Base-by-base conservation (phyloP, 2,329 filamentous ascomycete genomes). In the Xylariaceae sp. region DNA sequence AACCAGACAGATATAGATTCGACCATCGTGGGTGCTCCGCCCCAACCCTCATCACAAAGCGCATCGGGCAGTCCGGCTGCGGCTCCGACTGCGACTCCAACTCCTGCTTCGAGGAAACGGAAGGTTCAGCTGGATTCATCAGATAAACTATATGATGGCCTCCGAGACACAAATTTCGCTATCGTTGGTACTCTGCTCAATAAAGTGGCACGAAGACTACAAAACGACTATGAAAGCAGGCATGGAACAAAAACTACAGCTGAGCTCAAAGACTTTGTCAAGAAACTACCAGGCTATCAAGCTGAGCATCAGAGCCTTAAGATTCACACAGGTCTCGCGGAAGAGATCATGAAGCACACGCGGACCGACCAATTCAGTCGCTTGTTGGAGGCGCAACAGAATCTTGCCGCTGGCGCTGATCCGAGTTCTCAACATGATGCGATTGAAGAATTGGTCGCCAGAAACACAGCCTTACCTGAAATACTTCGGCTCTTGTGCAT, bases 331-430 rank as follows among this genome's bases (percentile, higher is more conserved):
- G 88, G 87, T 7, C 78, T 99, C 40, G 90, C 91, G 1, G 94
- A 97, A 70, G 92, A 96, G 58, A 94, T 99, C 47, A 91, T 95
- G 76, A 94, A 95, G 64, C 83, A 90, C 61, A 99, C 94, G 1
- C 82, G 89, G 44, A 87, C 89, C 15, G 92, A 97, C 62, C 81
- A 88, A 49, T 99, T 99, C 73, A 89, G 86, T 57, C 87, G 89
- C 53, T 75, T 90, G 36, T 76, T 99, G 1, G 94, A 97, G 71
- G 88, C 97, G 5, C 94, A 99, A 66, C 94, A 99, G 66, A 96
- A 95, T 64, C 80, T 97, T 40, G 91, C 90, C 19, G 91, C 91
- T 0, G 92, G 92, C 31, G 84, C 89, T 10, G 94, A 97, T 66
- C 88, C 92, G 6, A 88, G 84, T 11, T 88, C 87, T 19, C 90